Evolutionary conservation across 2,329 filamentous ascomycete species (phyloP).

Genomic region (Knoxdaviesia capensis): DNA sequence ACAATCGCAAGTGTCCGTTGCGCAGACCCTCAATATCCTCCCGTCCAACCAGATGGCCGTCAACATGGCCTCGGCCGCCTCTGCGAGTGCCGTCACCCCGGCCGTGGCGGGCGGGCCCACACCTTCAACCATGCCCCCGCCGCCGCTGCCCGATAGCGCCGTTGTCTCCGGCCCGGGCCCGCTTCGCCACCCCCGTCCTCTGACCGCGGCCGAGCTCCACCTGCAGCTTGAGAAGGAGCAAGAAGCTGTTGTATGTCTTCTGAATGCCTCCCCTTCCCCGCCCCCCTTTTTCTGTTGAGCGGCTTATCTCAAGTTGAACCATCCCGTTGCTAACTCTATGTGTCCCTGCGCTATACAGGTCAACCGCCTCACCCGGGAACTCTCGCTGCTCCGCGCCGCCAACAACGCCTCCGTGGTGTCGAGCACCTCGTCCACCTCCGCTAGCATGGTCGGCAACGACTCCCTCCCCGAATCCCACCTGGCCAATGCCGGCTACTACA

Average conservation of each 20-base stretch:
- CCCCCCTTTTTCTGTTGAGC: not conserved
- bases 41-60: constrained; percentile 33
- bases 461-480: constrained; percentile 30
- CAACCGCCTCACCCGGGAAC: constrained; percentile 79
- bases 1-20: constrained; percentile 9
- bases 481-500: constrained; percentile 35
- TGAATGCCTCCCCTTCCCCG: not conserved
- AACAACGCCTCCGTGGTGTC: constrained; percentile 47
- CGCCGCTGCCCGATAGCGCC: constrained; percentile 11
- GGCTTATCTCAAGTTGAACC: not conserved
- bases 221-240: constrained; percentile 86
- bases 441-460: constrained; percentile 29
- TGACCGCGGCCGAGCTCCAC: constrained; percentile 80
- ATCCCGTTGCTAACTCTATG: not conserved
- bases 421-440: constrained; percentile 41
- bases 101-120: constrained; percentile 3
- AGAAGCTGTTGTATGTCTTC: constrained; percentile 57
- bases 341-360: constrained; percentile 31
- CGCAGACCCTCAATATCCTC: constrained; percentile 32
- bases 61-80: constrained; percentile 14
- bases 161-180: constrained; percentile 45
- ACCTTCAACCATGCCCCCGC: constrained; percentile 12
- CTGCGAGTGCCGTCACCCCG: constrained; percentile 11
- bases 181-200: constrained; percentile 64
- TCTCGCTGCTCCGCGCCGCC: constrained; percentile 57